Conservation (phyloP, 306 rosid genomes). For the Phaseolus lunatus region DNA sequence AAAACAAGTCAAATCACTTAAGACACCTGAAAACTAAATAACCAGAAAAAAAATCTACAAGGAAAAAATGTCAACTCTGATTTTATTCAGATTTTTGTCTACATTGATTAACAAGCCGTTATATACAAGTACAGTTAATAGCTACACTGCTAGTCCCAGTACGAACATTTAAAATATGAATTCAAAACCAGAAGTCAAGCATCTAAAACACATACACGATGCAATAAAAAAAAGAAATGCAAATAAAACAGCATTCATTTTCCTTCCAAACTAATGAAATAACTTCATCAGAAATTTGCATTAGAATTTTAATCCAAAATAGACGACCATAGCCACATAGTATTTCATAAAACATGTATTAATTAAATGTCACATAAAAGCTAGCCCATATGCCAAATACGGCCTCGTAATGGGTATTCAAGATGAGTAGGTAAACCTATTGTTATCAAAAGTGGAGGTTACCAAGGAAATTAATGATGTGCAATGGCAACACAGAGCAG, state of each 20-base stretch:
- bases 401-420: neutral
- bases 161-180: slow-evolving; percentile 17
- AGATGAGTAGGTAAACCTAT: neutral
- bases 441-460: neutral
- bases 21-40: neutral
- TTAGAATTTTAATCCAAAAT: neutral
- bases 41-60: neutral
- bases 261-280: neutral
- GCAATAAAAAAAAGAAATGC: slow-evolving; percentile 16
- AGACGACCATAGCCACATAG: neutral
- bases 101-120: slow-evolving; percentile 2
- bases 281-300: neutral
- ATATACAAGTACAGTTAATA: neutral
- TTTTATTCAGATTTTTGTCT: slow-evolving; percentile 13
- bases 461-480: neutral
- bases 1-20: slow-evolving; percentile 38
- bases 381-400: too few species aligned
- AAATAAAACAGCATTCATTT: slow-evolving; percentile 7
- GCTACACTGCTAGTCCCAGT: neutral
- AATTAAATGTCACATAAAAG: neutral
- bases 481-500: neutral
- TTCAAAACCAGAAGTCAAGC: slow-evolving; percentile 23
- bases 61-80: slow-evolving; percentile 9
- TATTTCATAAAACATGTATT: neutral
- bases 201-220: slow-evolving; percentile 13